Evolutionary conservation across 2,329 filamentous ascomycete species (phyloP).

Genomic region (Stemphylium lycopersici): DNA sequence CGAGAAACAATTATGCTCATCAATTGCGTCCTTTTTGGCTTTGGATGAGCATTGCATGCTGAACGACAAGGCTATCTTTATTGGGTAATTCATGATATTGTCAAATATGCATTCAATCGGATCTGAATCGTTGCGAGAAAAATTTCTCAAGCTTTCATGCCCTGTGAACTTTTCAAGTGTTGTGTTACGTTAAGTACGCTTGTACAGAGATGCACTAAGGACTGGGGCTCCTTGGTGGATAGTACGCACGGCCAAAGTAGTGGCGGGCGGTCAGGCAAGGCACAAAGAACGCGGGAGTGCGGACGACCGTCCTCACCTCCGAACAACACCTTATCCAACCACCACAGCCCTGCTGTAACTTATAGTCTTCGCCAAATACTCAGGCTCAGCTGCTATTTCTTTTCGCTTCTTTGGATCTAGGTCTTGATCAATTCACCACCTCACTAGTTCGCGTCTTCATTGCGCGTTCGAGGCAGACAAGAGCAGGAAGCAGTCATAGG

Average conservation of each 20-base stretch:
- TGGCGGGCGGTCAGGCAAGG: conserved; percentile 21
- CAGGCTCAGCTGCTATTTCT: not conserved
- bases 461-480: conserved; percentile 8
- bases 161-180: too few species aligned
- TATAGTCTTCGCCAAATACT: not conserved
- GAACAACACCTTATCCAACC: conserved; percentile 8
- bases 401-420: not conserved
- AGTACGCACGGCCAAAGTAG: conserved; percentile 10
- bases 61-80: not conserved
- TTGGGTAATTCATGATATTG: not conserved
- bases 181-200: not conserved
- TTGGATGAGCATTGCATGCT: not conserved
- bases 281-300: conserved; percentile 24
- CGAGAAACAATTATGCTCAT: conserved; percentile 1
- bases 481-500: conserved; percentile 1
- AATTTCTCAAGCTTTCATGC: not conserved
- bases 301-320: conserved; percentile 16
- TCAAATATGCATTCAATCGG: not conserved
- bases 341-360: not conserved
- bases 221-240: not conserved
- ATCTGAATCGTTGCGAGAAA: not conserved
- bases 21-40: not conserved
- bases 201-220: not conserved
- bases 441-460: not conserved
- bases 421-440: not conserved